phyloP scores from a whole-genome alignment of 2,329 filamentous ascomycete genomes.

The Epichloe elymi region DNA sequence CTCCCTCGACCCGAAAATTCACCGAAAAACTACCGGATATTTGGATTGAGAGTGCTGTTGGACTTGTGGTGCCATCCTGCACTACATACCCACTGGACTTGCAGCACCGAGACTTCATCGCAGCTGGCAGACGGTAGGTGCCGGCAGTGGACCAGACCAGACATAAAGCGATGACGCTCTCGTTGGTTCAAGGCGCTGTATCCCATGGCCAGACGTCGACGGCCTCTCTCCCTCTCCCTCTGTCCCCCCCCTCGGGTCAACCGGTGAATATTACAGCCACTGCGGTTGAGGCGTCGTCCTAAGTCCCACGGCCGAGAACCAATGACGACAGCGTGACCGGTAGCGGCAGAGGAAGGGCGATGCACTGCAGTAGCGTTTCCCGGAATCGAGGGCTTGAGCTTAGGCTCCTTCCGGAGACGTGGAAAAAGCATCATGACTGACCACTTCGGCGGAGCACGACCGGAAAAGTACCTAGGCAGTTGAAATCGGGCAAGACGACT shows the following conservation, averaged over 20 bases:
- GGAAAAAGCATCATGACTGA: background rate
- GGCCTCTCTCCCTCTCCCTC: too few species aligned
- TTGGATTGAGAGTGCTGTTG: too few species aligned
- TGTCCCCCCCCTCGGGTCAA: background rate
- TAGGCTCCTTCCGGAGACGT: background rate
- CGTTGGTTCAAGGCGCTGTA: background rate
- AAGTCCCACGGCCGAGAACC: background rate
- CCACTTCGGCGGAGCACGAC: background rate
- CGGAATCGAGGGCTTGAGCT: background rate
- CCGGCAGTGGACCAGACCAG: background rate
- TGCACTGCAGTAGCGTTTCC: background rate
- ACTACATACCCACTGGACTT: too few species aligned
- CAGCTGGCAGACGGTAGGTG: background rate
- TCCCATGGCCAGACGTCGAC: too few species aligned
- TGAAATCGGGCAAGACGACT: too few species aligned
- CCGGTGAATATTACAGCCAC: background rate
- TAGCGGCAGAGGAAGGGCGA: background rate
- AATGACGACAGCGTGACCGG: conserved; percentile 1
- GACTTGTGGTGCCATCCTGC: too few species aligned
- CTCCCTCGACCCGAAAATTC: too few species aligned
- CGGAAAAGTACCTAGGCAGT: background rate
- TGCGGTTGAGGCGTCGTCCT: background rate
- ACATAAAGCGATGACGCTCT: background rate
- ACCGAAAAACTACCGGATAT: too few species aligned
- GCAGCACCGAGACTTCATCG: background rate